Evolutionary conservation across 1,284 basidiomycete genomes (phyloP), one percentile per base, ranked within the genome.

Genomic region (Apiotrichum domesticum): DNA sequence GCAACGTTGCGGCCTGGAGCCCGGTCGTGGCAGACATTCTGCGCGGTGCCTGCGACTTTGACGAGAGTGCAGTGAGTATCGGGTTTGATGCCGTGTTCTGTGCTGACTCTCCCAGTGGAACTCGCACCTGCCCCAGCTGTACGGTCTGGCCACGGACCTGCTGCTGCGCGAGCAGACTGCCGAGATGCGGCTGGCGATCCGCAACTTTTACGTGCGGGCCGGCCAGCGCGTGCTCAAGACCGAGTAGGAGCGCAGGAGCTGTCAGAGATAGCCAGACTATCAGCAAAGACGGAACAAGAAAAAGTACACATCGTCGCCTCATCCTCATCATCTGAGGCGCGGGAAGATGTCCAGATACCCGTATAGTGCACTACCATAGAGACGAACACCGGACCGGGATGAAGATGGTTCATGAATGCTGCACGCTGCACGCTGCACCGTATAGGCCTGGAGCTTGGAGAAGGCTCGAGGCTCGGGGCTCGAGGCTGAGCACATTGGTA

Each of bases 1-100:
- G 98, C 75, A 98, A 98, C 71, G 95, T 99, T 59, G 78, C 86
- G 9, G 95, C 97, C 0, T 99, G 96, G 96, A 96, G 90, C 34
- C 96, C 96, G 10, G 96, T 99, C 33, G 88, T 98, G 13, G 87
- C 87, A 3, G 94, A 97, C 72, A 91, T 98, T 50, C 75, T 99
- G 34, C 85, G 88, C 57, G 96, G 96, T 9, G 91, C 94, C 68
- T 86, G 86, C 68, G 84, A 83, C 33, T 90, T 98, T 63, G 90
- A 97, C 62, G 86, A 91, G 64, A 90, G 87, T 69, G 85, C 88
- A 37, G 90, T 92, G 71, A 78, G 90, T 81, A 46, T 33, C 4
- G 6, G 35, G 21, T 5, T 35, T 47, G 4, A 42, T 13, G 14
- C 7, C 13, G 46, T 48, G 2, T 32, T 8, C 15, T 7, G 8